A percentile compares a stretch with the other conserved stretches of the same genome.
These are phyloP conservation scores for Wickerhamomyces pijperi DNA, from an alignment of 805 yeast genomes.

Conservation along the genomic window DNA sequence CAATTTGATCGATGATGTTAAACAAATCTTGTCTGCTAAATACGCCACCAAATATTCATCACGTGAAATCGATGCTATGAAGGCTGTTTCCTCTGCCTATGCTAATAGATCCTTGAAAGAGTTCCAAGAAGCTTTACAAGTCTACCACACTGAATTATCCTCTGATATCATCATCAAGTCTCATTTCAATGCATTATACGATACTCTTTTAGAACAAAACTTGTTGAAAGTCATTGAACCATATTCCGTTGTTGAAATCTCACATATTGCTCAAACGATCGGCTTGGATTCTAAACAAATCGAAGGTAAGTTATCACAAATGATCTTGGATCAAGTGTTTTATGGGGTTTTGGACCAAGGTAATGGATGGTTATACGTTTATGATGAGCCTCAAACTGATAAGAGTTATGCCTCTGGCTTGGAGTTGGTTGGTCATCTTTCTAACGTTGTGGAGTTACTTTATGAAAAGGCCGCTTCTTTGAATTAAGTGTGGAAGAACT, in stretches of 20 bases:
- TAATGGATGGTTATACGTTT: constrained; percentile 91
- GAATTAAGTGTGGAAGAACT: too few relatives aligned
- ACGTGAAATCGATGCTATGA: constrained; percentile 90
- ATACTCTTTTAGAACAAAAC: constrained; percentile 85
- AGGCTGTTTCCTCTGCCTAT: constrained; percentile 83
- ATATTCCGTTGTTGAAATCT: constrained; percentile 87
- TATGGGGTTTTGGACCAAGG: constrained; percentile 97
- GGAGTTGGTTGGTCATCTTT: constrained; percentile 78
- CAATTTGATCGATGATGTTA: constrained; percentile 76
- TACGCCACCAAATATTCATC: constrained; percentile 64
- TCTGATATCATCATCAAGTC: constrained; percentile 82
- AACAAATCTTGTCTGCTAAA: constrained; percentile 66
- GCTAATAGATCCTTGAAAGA: constrained; percentile 83
- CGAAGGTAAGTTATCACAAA: constrained; percentile 89
- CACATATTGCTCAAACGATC: constrained; percentile 77
- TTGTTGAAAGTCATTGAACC: constrained; percentile 92
- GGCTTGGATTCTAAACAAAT: constrained; percentile 82
- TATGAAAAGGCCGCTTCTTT: constrained; percentile 88
- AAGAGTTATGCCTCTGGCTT: constrained; percentile 81
- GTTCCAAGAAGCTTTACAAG: constrained; percentile 71
- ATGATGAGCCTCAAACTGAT: constrained; percentile 81
- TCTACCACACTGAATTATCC: constrained; percentile 65
- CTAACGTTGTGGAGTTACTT: constrained; percentile 77
- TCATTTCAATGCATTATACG: constrained; percentile 88
- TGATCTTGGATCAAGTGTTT: constrained; percentile 93